phyloP scores from a whole-genome alignment of 805 yeast genomes.

The Ogataea haglerorum region DNA sequence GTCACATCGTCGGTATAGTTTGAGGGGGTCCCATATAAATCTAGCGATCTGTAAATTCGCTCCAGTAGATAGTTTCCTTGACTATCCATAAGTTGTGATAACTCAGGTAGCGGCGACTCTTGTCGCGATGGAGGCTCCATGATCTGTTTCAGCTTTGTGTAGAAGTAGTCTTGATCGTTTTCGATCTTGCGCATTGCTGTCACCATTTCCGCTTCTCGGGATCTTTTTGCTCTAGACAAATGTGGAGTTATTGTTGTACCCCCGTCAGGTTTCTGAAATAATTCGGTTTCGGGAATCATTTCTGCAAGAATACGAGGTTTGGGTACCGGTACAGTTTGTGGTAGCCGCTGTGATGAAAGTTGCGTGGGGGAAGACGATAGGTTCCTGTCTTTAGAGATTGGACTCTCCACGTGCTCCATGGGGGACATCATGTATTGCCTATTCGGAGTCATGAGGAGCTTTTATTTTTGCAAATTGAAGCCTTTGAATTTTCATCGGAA shows the following conservation, averaged over 20 bases:
- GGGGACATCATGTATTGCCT: background rate
- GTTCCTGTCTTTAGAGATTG: too few relatives aligned
- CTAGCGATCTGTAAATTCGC: slow-evolving; percentile 5
- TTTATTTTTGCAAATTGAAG: background rate
- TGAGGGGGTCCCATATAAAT: background rate
- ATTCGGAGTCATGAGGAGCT: background rate
- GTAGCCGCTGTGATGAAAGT: background rate
- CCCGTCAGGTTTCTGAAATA: slow-evolving; percentile 20
- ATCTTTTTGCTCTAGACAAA: slow-evolving; percentile 14
- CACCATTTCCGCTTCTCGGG: background rate
- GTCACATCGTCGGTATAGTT: slow-evolving; percentile 8
- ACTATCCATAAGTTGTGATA: background rate
- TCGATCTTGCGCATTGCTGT: background rate
- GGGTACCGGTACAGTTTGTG: slow-evolving; percentile 8
- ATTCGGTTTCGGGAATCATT: slow-evolving; percentile 20
- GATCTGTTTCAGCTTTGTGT: slow-evolving; percentile 4
- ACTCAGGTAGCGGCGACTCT: background rate
- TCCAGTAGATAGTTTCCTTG: slow-evolving; percentile 9
- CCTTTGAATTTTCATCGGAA: too few relatives aligned
- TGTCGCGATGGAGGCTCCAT: background rate
- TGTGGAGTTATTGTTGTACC: slow-evolving; percentile 19
- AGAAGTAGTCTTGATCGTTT: background rate
- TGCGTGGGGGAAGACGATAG: background rate
- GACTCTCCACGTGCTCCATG: background rate
- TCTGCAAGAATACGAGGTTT: slow-evolving; percentile 9